A percentile compares a stretch with the other conserved stretches of the same genome.
Conservation (phyloP, 495 filamentous ascomycete species). For the Aspergillus incahuasiensis region DNA sequence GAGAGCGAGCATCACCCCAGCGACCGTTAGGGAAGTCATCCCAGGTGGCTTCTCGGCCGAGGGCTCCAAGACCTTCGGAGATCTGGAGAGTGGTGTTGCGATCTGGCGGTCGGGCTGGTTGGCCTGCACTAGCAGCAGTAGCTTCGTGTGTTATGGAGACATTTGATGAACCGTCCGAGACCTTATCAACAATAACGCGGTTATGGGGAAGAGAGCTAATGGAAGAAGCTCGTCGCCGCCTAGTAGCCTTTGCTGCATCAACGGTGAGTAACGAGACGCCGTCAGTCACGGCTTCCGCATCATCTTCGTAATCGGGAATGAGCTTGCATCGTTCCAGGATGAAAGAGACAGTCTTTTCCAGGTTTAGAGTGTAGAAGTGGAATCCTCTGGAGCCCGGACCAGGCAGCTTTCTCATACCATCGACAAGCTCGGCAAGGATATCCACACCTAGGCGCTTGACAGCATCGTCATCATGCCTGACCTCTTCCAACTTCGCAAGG, state of each 20-base stretch:
- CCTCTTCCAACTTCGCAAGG: constrained; percentile 65
- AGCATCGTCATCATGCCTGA: constrained; percentile 86
- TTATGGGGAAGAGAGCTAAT: constrained; percentile 64
- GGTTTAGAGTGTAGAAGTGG: constrained; percentile 95
- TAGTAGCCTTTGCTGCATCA: constrained; percentile 29
- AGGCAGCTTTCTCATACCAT: constrained; percentile 58
- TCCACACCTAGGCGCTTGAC: constrained; percentile 64
- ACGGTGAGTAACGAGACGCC: constrained; percentile 31
- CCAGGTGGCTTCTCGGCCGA: constrained; percentile 96
- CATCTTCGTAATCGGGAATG: constrained; percentile 58
- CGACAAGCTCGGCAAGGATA: constrained; percentile 38
- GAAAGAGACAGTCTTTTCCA: constrained; percentile 94
- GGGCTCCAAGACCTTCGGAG: constrained; percentile 83
- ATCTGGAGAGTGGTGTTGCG: constrained; percentile 83
- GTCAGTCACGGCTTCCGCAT: constrained; percentile 35
- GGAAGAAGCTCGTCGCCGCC: constrained; percentile 48
- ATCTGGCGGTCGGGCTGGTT: constrained; percentile 40
- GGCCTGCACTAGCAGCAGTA: constrained; percentile 38
- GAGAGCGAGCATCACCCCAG: constrained; percentile 87
- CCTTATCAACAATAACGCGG: constrained; percentile 69
- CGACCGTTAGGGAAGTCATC: constrained; percentile 98
- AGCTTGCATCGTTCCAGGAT: constrained; percentile 83
- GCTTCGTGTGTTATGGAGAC: constrained; percentile 53
- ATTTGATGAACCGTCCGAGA: constrained; percentile 30
- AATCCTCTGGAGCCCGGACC: constrained; percentile 65